Evolutionary conservation across 345 rosid species (phyloP), one percentile per base, ranked within the genome.

Genomic region (Cardiospermum halicacabum): DNA sequence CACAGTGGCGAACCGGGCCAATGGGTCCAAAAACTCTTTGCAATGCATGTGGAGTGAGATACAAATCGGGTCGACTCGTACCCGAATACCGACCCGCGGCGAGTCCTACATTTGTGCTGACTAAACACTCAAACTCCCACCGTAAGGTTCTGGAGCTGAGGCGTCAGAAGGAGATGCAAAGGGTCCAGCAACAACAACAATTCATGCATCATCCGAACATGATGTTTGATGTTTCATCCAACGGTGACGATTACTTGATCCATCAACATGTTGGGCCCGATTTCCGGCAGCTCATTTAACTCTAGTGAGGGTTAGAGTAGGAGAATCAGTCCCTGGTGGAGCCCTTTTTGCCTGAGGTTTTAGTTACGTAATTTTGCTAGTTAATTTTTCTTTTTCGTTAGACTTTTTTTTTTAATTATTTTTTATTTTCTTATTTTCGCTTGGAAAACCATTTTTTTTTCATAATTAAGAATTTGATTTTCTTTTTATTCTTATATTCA

Each of bases 41-140:
- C 58, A 93, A 93, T 70, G 98, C 98, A 2, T 93, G 98, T 8
- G 94, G 94, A 5, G 94, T 87, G 49, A 66, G 94, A 72, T 87
- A 80, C 76, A 87, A 87, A 75, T 87, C 94, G 16, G 94, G 94
- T 0, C 69, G 94, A 21, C 75, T 87, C 4, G 94, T 87, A 50
- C 94, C 94, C 5, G 94, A 87, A 53, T 87, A 87, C 75, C 74
- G 94, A 19, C 94, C 94, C 3, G 94, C 94, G 1, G 78, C 93
- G 7, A 87, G 93, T 80, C 93, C 93, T 15, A 87, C 93, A 0
- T 87, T 87, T 50, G 54, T 83, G 72, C 81, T 87, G 7, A 85
- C 88, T 0, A 85, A 80, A 55, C 94, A 87, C 71, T 87, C 94
- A 3, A 87, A 87, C 56, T 87, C 94, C 2, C 94, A 87, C 72